Percentiles rank a stretch among this genome's conserved stretches.
phyloP scores from a whole-genome alignment of 2,329 filamentous ascomycete species.

The Colletotrichum phormii region DNA sequence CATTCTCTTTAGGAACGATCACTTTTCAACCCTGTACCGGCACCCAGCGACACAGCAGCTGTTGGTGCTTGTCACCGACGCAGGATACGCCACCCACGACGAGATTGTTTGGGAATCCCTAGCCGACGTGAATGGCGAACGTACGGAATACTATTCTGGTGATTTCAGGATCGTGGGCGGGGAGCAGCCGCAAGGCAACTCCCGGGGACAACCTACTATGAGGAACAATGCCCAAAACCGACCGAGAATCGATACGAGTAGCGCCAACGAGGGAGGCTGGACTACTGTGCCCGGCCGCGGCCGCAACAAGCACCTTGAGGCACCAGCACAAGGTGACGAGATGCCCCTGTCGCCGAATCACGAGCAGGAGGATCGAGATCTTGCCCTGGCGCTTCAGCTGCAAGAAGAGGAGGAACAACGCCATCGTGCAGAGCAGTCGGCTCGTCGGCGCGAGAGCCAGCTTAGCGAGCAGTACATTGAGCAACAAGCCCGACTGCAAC shows the following conservation, averaged over 20 bases:
- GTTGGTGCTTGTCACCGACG: conserved; percentile 89
- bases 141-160: conserved; percentile 86
- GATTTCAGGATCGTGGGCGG: conserved; percentile 90
- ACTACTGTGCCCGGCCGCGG: conserved; percentile 60
- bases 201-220: background rate
- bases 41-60: conserved; percentile 82
- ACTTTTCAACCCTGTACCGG: conserved; percentile 94
- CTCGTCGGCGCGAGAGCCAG: conserved; percentile 73
- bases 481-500: conserved; percentile 62
- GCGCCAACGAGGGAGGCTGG: conserved; percentile 56
- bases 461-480: conserved; percentile 79
- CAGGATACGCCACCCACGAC: conserved; percentile 86
- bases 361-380: conserved; percentile 84
- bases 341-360: conserved; percentile 54
- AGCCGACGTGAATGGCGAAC: conserved; percentile 86
- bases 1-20: conserved; percentile 96
- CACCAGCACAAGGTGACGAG: conserved; percentile 37
- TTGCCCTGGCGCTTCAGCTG: conserved; percentile 90
- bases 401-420: conserved; percentile 94
- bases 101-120: conserved; percentile 98
- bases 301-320: conserved; percentile 19
- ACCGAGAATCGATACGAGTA: conserved; percentile 12
- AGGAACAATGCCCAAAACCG: conserved; percentile 7
- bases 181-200: conserved; percentile 41
- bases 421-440: conserved; percentile 70